Evolutionary conservation across 1,284 basidiomycete species (phyloP), one percentile per base, ranked within the genome.

Genomic region (Pseudozyma thailandica): DNA sequence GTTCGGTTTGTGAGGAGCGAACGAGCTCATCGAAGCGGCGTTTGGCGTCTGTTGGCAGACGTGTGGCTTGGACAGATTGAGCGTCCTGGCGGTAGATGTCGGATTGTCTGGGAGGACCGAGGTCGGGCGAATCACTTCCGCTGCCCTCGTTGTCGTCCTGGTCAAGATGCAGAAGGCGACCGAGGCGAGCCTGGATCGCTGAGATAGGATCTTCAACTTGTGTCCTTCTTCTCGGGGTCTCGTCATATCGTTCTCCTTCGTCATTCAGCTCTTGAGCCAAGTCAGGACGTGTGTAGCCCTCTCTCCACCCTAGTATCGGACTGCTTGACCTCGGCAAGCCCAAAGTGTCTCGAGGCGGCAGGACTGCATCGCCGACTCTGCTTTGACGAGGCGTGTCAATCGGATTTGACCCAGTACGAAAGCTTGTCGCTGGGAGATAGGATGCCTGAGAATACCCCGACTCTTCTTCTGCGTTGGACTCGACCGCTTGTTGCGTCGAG

Each of bases 11-110:
- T 0, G 76, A 75, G 4, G 59, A 56, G 21, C 58, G 47, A 6
- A 78, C 58, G 10, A 77, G 59, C 50, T 73, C 63, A 26, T 74
- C 68, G 39, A 76, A 76, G 28, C 70, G 66, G 4, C 61, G 61
- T 20, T 35, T 64, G 9, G 57, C 53, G 28, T 62, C 52, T 13
- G 28, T 16, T 1, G 61, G 50, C 3, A 71, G 53, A 7, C 50
- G 41, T 9, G 54, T 8, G 4, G 31, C 42, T 10, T 35, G 12
- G 1, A 23, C 21, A 1, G 31, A 20, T 12, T 9, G 10, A 8
- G 15, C 23, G 4, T 20, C 31, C 4, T 33, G n/a, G 15, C 21
- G 18, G 15, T 18, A n/a, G 16, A 13, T 3, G 16, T 0, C 10
- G 5, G 31, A 18, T 16, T 10, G 7, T 4, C 20, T 7, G 5